Conservation (phyloP, 441 rosid genomes). For the Oxalis stricta region DNA sequence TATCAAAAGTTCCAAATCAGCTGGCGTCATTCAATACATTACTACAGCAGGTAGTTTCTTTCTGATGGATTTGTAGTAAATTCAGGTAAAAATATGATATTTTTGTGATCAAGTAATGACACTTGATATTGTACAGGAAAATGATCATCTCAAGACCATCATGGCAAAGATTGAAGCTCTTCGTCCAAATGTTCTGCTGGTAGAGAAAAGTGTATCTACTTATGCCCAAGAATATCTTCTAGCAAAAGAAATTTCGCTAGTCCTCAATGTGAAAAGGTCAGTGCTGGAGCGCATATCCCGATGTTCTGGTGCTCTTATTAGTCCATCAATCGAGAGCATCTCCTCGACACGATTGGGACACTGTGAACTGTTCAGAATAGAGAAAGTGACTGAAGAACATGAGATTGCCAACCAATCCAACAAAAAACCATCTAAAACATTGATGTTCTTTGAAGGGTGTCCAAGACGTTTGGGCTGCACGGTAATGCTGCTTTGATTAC, state of each 20-base stretch:
- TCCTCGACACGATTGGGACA: slow-evolving; percentile 49
- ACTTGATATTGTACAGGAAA: slow-evolving; percentile 46
- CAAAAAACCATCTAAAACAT: slow-evolving; percentile 68
- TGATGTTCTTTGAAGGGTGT: slow-evolving; percentile 98
- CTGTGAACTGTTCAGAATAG: slow-evolving; percentile 69
- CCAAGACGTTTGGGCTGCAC: slow-evolving; percentile 95
- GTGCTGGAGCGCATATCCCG: slow-evolving; percentile 81
- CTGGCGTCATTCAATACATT: slow-evolving; percentile 80
- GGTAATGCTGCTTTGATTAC: slow-evolving; percentile 27
- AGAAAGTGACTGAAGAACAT: slow-evolving; percentile 61
- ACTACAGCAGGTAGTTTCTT: slow-evolving; percentile 76
- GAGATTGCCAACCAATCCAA: slow-evolving; percentile 42
- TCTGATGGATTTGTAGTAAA: slow-evolving; percentile 3
- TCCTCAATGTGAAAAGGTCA: slow-evolving; percentile 71
- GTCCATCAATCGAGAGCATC: slow-evolving; percentile 54
- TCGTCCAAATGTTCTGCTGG: slow-evolving; percentile 81
- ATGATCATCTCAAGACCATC: slow-evolving; percentile 69
- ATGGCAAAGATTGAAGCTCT: slow-evolving; percentile 71
- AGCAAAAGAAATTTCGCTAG: slow-evolving; percentile 80
- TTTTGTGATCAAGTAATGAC: slow-evolving; percentile 6
- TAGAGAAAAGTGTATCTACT: slow-evolving; percentile 86
- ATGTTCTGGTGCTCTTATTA: slow-evolving; percentile 71
- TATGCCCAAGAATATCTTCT: slow-evolving; percentile 71
- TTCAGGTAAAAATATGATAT: not conserved
- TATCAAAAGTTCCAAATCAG: slow-evolving; percentile 65